These are phyloP conservation scores for Macrolepiota dolichaula DNA, from an alignment of 768 basidiomycete genomes.

Conservation along the genomic window DNA sequence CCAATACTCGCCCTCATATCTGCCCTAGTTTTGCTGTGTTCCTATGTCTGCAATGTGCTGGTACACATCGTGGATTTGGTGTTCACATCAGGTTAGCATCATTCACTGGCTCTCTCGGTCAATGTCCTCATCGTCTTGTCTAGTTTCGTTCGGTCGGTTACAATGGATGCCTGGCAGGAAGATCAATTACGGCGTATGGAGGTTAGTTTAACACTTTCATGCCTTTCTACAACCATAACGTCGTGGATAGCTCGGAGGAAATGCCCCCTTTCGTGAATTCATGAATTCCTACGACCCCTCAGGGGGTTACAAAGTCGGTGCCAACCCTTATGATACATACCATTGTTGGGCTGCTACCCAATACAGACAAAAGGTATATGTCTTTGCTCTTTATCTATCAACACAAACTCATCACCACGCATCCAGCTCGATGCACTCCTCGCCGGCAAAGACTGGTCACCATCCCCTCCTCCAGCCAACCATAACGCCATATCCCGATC, in stretches of 20 bases:
- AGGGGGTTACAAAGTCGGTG: slow-evolving; percentile 64
- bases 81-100: slow-evolving; percentile 78
- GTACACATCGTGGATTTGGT: slow-evolving; percentile 84
- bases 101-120: slow-evolving; percentile 14
- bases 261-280: slow-evolving; percentile 78
- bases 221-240: slow-evolving; percentile 9
- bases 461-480: slow-evolving; percentile 63
- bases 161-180: slow-evolving; percentile 95
- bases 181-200: slow-evolving; percentile 90
- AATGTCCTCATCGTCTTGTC: slow-evolving; percentile 20
- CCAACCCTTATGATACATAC: slow-evolving; percentile 74
- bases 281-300: slow-evolving; percentile 67
- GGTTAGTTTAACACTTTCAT: slow-evolving; percentile 38
- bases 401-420: slow-evolving; percentile 16
- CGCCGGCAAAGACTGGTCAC: slow-evolving; percentile 76
- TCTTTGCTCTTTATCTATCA: slow-evolving; percentile 2
- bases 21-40: slow-evolving; percentile 73
- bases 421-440: slow-evolving; percentile 73
- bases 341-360: slow-evolving; percentile 93
- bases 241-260: slow-evolving; percentile 73
- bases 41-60: slow-evolving; percentile 88
- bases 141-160: slow-evolving; percentile 89
- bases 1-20: slow-evolving; percentile 12
- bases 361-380: slow-evolving; percentile 85
- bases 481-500: slow-evolving; percentile 33